Evolutionary conservation across 2,329 filamentous ascomycete species (phyloP).

Genomic region (Metarhizium album): DNA sequence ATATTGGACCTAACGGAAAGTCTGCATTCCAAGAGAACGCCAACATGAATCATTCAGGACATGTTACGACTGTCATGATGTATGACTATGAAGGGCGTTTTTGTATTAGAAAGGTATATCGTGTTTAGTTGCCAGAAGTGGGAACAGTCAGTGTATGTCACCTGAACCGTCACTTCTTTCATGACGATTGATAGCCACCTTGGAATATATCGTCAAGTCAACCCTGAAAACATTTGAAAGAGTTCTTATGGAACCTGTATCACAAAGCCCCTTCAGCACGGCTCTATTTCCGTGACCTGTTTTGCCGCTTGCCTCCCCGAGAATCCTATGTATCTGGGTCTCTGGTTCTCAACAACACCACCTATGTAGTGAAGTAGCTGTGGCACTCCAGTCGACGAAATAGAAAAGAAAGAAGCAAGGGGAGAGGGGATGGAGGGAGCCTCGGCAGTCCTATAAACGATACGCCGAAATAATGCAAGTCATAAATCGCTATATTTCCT

Average conservation of each 20-base stretch:
- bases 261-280: neutral
- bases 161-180: neutral
- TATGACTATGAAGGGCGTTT: neutral
- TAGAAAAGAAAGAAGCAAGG: too few relatives aligned
- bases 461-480: neutral
- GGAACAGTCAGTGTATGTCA: neutral
- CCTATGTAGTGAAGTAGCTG: neutral
- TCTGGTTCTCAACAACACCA: neutral
- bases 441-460: neutral
- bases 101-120: neutral
- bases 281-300: neutral
- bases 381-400: too few relatives aligned
- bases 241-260: neutral
- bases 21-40: neutral
- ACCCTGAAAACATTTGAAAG: neutral
- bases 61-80: neutral
- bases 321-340: neutral
- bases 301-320: neutral
- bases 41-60: neutral
- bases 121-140: neutral
- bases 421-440: neutral
- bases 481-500: neutral
- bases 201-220: neutral
- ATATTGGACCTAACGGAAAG: neutral
- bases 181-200: neutral